Conservation (phyloP, 2,329 filamentous ascomycete species). For the Fusarium sp. region DNA sequence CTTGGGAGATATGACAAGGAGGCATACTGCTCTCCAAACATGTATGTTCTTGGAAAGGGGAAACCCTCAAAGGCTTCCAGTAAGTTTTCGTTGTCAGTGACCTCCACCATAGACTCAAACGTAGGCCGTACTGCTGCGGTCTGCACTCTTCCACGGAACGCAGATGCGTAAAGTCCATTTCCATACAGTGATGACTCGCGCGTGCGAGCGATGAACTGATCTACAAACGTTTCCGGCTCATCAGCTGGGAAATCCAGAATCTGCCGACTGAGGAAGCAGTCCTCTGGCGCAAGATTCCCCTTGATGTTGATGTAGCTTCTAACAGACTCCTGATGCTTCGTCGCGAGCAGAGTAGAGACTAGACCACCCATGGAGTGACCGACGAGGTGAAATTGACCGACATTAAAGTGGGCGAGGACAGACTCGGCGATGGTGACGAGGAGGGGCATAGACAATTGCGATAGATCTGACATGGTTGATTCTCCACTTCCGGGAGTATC, state of each 20-base stretch:
- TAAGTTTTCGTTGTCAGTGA: neutral
- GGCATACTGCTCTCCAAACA: neutral
- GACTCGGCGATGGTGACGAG: neutral
- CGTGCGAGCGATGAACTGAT: neutral
- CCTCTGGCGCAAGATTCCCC: neutral
- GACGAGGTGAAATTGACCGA: neutral
- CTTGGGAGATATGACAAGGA: neutral
- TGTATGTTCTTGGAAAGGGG: neutral
- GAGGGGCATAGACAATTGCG: neutral
- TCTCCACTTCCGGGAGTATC: neutral
- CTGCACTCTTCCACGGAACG: neutral
- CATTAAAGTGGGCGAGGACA: neutral
- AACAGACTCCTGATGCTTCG: neutral
- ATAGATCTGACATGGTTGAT: neutral
- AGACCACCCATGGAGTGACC: neutral
- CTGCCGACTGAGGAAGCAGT: neutral
- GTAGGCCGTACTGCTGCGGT: neutral
- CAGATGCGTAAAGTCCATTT: neutral
- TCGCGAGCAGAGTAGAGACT: neutral
- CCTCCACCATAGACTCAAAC: neutral
- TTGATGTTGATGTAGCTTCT: neutral
- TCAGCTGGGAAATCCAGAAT: neutral
- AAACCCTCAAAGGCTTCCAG: neutral
- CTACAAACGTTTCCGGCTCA: neutral
- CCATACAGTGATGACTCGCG: neutral